Evolutionary conservation across 306 rosid genomes (phyloP), one percentile per base, ranked within the genome.

Genomic region (Hylodesmum podocarpum): DNA sequence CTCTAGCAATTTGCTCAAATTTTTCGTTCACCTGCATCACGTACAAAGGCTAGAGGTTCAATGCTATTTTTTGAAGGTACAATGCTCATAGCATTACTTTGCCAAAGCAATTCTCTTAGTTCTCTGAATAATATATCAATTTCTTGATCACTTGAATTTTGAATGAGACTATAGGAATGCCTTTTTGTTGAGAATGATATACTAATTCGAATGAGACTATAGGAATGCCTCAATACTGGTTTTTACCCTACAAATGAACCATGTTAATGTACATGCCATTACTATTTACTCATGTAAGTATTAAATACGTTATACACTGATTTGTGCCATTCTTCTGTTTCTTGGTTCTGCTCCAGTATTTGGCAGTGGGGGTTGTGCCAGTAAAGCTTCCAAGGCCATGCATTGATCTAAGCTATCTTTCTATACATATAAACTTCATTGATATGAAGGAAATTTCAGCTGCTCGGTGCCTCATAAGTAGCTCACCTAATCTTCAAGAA

Each of bases 21-120:
- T 89, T 81, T 86, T 86, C 19, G 78, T 31, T 78, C 82, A 75
- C 74, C 80, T 86, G 16, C 93, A 84, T 66, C 72, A 53, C 16
- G 24, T 84, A 21, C 75, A 43, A 63, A 84, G 86, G 81, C 84
- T 89, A 51, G 89, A 86, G 76, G 46, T 86, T 75, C 89, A 82
- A 67, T 80, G 85, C 58, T 76, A 72, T 41, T 89, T 84, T 78
- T 63, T 86, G 41, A 82, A 86, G 89, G 93, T 89, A 83, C n/a
- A 15, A 15, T 73, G 68, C 36, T 73, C 34, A 37, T 37, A 6
- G 10, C 65, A 19, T 55, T 9, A 43, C 53, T 31, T 22, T 59
- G 29, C 55, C 49, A 57, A 44, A 27, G 54, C 63, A 59, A 55
- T 40, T 63, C 46, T 62, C 63, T 39, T 63, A 59, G 25, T 53